Evolutionary conservation across 768 basidiomycete species (phyloP).

Genomic region (Phaeotremella skinneri): DNA sequence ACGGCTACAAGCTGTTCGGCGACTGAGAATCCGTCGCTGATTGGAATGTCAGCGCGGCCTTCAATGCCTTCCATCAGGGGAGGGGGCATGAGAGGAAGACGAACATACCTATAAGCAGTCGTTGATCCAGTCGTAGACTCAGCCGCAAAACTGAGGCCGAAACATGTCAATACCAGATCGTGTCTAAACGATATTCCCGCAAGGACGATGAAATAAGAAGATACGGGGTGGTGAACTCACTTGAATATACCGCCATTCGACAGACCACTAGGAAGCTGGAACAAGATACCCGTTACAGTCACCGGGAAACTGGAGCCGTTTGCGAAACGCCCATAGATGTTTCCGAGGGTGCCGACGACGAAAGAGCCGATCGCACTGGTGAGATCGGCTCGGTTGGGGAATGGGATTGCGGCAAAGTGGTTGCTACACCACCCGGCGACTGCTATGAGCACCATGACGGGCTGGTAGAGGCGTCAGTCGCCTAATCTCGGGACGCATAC

Average conservation of each 20-base stretch:
- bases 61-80: not conserved
- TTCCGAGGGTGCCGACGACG: slow-evolving; percentile 74
- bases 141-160: slow-evolving; percentile 44
- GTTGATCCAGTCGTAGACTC: slow-evolving; percentile 31
- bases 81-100: not conserved
- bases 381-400: slow-evolving; percentile 70
- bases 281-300: slow-evolving; percentile 75
- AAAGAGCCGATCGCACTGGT: slow-evolving; percentile 78
- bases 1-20: slow-evolving; percentile 74
- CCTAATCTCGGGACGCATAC: slow-evolving; percentile 1
- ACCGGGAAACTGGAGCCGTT: slow-evolving; percentile 68
- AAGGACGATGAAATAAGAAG: no score
- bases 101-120: slow-evolving; percentile 59
- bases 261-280: slow-evolving; percentile 80
- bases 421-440: slow-evolving; percentile 76
- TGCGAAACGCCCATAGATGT: slow-evolving; percentile 72
- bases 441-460: slow-evolving; percentile 59
- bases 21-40: slow-evolving; percentile 57
- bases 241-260: slow-evolving; percentile 74
- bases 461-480: slow-evolving; percentile 20
- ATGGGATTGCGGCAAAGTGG: slow-evolving; percentile 62
- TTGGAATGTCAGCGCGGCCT: not conserved
- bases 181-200: no score
- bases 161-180: no score
- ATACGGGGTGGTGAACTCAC: slow-evolving; percentile 38